Conservation (phyloP, 495 filamentous ascomycete species). For the Copromyces sp. region DNA sequence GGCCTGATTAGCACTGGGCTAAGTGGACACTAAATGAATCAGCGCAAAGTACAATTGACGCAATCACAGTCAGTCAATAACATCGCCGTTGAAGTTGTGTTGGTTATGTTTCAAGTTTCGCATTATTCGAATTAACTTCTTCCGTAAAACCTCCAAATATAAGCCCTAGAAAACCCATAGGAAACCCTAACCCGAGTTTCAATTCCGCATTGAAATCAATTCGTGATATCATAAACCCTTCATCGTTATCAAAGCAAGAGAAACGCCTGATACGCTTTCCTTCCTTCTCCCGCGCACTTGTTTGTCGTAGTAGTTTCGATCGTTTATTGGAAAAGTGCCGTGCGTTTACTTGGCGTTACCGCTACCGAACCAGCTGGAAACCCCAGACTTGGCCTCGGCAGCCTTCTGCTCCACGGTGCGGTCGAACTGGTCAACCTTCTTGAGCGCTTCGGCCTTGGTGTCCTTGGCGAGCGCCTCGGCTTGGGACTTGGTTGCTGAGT, state of each 20-base stretch:
- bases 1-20: background rate
- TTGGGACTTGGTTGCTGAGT: constrained; percentile 43
- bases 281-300: too few relatives aligned
- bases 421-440: constrained; percentile 65
- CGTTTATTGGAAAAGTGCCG: background rate
- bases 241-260: background rate
- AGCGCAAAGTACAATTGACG: background rate
- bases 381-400: constrained; percentile 63
- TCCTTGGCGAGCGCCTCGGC: constrained; percentile 51
- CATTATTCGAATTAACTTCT: background rate
- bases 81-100: background rate
- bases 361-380: constrained; percentile 74
- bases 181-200: background rate
- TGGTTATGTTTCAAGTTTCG: background rate
- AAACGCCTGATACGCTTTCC: background rate
- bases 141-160: background rate
- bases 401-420: constrained; percentile 67
- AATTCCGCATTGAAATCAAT: background rate
- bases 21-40: background rate
- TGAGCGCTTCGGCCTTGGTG: constrained; percentile 47
- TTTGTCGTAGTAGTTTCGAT: too few relatives aligned
- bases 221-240: background rate
- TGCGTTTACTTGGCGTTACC: constrained; percentile 28
- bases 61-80: background rate
- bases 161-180: background rate